Conservation (phyloP, 2,329 filamentous ascomycete species). For the Dryadomyces quercivorus region DNA sequence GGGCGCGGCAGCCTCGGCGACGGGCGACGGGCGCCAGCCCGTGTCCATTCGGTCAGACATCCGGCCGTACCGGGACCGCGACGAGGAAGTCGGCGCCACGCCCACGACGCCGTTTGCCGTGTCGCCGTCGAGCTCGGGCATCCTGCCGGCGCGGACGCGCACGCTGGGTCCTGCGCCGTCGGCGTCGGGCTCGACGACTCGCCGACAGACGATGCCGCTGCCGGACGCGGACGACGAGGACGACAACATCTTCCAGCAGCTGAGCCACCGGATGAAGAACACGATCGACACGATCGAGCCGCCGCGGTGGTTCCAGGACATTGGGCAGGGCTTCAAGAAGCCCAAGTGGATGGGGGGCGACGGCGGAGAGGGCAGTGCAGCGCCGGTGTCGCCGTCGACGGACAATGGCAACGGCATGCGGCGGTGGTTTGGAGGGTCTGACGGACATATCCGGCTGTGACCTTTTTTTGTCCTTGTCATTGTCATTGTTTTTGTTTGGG, state of each 20-base stretch:
- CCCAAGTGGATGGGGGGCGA: conserved; percentile 70
- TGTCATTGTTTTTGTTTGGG: background rate
- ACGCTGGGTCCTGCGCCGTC: conserved; percentile 17
- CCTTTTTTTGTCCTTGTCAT: conserved; percentile 1
- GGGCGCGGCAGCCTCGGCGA: conserved; percentile 13
- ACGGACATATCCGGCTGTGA: conserved; percentile 21
- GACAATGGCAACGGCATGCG: conserved; percentile 25
- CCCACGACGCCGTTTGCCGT: conserved; percentile 32
- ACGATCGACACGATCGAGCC: conserved; percentile 75
- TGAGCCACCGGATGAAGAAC: conserved; percentile 79
- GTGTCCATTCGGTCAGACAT: conserved; percentile 9
- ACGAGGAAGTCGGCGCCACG: conserved; percentile 11
- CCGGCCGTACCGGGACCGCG: background rate
- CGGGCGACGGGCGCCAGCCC: conserved; percentile 14
- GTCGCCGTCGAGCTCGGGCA: conserved; percentile 18
- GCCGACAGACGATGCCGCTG: background rate
- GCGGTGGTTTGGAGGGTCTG: conserved; percentile 43
- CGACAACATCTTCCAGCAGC: conserved; percentile 71
- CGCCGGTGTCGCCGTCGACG: conserved; percentile 1
- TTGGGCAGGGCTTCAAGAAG: conserved; percentile 56
- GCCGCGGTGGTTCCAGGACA: conserved; percentile 70
- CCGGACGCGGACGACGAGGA: conserved; percentile 48
- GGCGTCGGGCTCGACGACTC: conserved; percentile 2
- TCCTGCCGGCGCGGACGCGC: conserved; percentile 13
- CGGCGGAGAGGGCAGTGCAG: conserved; percentile 24